phyloP scores from a whole-genome alignment of 768 basidiomycete genomes.

The Tricholoma sp. region DNA sequence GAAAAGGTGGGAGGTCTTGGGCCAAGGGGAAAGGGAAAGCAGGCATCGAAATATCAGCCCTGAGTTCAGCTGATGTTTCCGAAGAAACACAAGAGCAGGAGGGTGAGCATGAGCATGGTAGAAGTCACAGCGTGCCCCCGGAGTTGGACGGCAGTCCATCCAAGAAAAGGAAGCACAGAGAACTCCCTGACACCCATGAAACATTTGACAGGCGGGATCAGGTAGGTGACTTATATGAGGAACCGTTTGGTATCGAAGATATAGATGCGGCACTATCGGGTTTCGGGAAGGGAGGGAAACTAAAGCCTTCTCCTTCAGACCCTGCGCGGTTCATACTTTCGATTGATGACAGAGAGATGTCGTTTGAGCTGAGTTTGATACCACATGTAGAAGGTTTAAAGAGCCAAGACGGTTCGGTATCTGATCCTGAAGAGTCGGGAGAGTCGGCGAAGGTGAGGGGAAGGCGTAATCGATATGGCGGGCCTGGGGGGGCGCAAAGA shows the following conservation, averaged over 20 bases:
- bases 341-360: constrained; percentile 52
- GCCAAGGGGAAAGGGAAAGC: constrained; percentile 23
- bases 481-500: constrained; percentile 13
- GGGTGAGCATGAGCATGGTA: constrained; percentile 26
- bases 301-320: constrained; percentile 57
- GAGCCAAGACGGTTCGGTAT: constrained; percentile 8
- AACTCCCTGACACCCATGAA: constrained; percentile 18
- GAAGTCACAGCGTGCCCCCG: constrained; percentile 58
- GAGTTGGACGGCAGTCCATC: constrained; percentile 40
- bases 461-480: constrained; percentile 20
- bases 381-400: constrained; percentile 19
- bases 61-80: constrained; percentile 15
- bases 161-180: constrained; percentile 23
- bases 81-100: constrained; percentile 22
- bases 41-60: constrained; percentile 1
- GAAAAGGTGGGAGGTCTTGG: constrained; percentile 33
- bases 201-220: constrained; percentile 4
- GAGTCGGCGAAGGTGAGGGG: constrained; percentile 12
- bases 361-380: constrained; percentile 75
- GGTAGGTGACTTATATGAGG: constrained; percentile 14
- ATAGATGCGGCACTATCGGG: constrained; percentile 9
- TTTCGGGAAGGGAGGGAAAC: constrained; percentile 48
- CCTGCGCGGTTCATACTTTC: constrained; percentile 59
- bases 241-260: constrained; percentile 20
- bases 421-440: constrained; percentile 11